Base-by-base conservation (phyloP, 805 yeast genomes). In the Monosporozyma yasuniensis region DNA sequence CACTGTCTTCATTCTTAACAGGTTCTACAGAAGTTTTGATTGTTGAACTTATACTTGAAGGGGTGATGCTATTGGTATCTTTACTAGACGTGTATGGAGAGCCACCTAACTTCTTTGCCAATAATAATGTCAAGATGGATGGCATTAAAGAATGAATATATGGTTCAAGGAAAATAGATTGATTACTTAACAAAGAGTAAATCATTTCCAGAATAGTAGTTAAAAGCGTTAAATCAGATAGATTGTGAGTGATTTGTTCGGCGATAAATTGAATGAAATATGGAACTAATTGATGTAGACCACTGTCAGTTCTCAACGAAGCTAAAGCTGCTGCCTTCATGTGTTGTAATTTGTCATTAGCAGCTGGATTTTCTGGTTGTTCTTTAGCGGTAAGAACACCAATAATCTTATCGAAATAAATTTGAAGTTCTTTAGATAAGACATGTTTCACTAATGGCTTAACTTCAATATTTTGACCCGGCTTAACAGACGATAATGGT, bases 81-180 rank as follows among this genome's bases (percentile, higher is more conserved):
- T 50, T 47, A 48, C 54, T 61, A 18, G 28, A 7, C 5, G 28
- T 34, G 27, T 44, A 73, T 55, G 69, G 72, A 3, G 69, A 51
- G 44, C 66, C 62, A 3, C 97, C 97, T n/a, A 91, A 77, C 53
- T 87, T 79, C 61, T 89, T 89, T 1, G 98, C 97, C 46, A 93
- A 75, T 42, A 93, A 74, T 19, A 91, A 74, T 0, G 99, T 93
- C 56, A 93, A 74, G 32, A 93, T 83, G 53, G 96, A 87, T n/a
- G 99, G 99, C 87, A 93, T 88, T 57, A 93, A 72, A 0, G 96
- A 91, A 70, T 95, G 99, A 44, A 93, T 88, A 61, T 91, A 91
- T 10, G 98, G 99, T 57, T 91, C 97, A 52, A 91, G 74, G 59
- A 89, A 91, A 38, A 93, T 81, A 19, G 95, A 83, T 49, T 81